Percentiles rank a stretch among this genome's conserved stretches.
Evolutionary conservation across 225 moss, liverwort and hornwort genomes (phyloP).

Genomic region (Polytrichum commune): DNA sequence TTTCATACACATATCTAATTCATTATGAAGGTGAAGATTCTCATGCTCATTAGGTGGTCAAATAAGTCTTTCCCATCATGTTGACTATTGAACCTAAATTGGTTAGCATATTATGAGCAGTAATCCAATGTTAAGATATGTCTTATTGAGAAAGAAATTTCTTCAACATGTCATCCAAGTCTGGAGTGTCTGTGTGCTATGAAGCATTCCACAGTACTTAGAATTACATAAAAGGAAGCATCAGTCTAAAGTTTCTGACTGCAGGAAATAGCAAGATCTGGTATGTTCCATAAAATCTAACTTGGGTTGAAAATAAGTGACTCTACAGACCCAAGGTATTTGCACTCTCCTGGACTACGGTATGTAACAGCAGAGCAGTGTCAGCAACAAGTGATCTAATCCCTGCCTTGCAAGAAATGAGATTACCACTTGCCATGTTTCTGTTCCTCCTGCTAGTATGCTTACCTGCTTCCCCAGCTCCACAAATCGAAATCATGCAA

Average conservation of each 20-base stretch:
- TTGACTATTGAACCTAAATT: no score
- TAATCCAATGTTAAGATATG: no score
- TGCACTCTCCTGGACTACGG: conserved; percentile 55
- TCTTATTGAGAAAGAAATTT: no score
- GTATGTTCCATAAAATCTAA: no score
- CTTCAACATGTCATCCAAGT: background rate
- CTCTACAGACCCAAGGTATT: conserved; percentile 7
- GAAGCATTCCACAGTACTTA: background rate
- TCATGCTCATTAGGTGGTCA: no score
- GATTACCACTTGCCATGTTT: conserved; percentile 53
- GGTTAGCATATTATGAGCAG: no score
- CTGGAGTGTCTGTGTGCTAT: background rate
- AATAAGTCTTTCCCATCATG: no score
- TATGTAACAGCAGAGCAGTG: conserved; percentile 55
- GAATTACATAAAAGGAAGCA: background rate
- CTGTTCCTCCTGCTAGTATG: conserved; percentile 57
- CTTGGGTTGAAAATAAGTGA: no score
- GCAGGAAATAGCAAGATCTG: no score
- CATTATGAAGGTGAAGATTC: no score
- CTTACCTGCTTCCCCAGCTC: conserved; percentile 46
- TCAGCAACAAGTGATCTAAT: conserved; percentile 72
- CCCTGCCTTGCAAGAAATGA: conserved; percentile 82
- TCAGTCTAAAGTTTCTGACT: background rate
- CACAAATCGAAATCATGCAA: conserved; percentile 4
- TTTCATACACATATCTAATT: no score